phyloP scores from a whole-genome alignment of 2,329 filamentous ascomycete genomes.

The Cercospora brassicicola region DNA sequence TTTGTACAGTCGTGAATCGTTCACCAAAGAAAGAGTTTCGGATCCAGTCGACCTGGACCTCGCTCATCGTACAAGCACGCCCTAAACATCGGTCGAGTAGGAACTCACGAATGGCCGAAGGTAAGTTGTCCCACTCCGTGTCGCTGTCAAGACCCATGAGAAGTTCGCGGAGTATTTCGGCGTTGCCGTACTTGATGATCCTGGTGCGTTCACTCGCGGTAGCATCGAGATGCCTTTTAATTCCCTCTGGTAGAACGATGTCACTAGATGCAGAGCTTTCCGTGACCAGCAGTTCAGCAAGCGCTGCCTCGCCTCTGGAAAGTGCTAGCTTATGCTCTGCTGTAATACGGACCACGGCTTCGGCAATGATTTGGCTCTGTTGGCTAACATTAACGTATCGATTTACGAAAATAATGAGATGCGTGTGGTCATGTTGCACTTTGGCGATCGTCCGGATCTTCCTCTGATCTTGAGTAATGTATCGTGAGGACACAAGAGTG shows the following conservation, averaged over 20 bases:
- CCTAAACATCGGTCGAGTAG: constrained; percentile 40
- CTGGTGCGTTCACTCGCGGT: background rate
- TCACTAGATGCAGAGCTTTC: background rate
- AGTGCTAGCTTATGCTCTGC: constrained; percentile 2
- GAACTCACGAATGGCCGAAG: constrained; percentile 48
- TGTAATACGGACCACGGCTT: constrained; percentile 33
- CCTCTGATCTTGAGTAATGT: constrained; percentile 2
- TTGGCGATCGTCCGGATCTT: constrained; percentile 2
- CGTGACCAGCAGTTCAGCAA: constrained; percentile 7
- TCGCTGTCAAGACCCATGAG: constrained; percentile 52
- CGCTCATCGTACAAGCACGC: background rate
- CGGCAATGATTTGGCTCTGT: constrained; percentile 20
- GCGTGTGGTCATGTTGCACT: constrained; percentile 10
- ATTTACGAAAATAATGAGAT: constrained; percentile 26
- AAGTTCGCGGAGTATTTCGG: constrained; percentile 43
- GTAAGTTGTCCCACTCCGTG: constrained; percentile 54
- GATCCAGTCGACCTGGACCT: constrained; percentile 3
- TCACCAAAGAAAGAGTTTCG: constrained; percentile 3
- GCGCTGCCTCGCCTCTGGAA: constrained; percentile 3
- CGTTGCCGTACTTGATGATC: background rate
- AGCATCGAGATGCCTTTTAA: constrained; percentile 1
- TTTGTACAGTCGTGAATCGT: constrained; percentile 1
- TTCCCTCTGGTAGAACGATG: background rate
- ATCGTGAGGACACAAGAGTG: background rate
- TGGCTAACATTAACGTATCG: background rate